Evolutionary conservation across 108 stramenopile species (phyloP), one percentile per base, ranked within the genome.

Genomic region (Bacterosira constricta): DNA sequence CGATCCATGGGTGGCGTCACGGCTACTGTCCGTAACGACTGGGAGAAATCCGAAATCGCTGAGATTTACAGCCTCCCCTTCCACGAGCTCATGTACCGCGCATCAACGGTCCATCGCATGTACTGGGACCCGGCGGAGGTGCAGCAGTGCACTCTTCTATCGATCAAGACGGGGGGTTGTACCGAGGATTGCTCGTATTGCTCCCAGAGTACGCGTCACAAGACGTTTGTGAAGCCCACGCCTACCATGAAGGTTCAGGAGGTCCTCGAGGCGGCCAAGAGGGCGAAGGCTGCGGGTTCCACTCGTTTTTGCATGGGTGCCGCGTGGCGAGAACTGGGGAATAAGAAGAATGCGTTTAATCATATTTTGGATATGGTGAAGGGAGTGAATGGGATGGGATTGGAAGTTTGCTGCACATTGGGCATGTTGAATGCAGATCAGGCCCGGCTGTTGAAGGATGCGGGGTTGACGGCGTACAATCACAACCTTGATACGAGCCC

Each of bases 241-340:
- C 97, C 96, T 1, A 95, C 96, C 46, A 96, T 98, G 96, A 97
- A 98, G 85, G 93, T 98, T 23, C 92, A 95, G 63, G 98, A 97
- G 77, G 98, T 98, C 12, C 79, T 98, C 57, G 94, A 89, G 75
- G 97, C 97, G 9, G 98, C 98, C 29, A 62, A 67, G 31, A 71
- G 95, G 21, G 98, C 98, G 65, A 98, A 98, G 83, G 96, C 93
- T 11, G 98, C 98, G 4, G 98, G 98, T 20, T 92, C 90, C 42
- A 96, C 97, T n/a, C 89, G 97, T 31, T 98, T 98, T 73, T 98
- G 98, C 76, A 98, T 98, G 98, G 98, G 98, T 9, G 95, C 96
- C 20, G 98, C 98, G 1, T 98, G 98, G 98, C 89, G 98, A 38
- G 96, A 97, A 75, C 80, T 98, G 56, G 98, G 98, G 8, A 93